These are phyloP conservation scores for Micractinium conductrix DNA, from an alignment of 139 green algal genomes.

Conservation along the genomic window DNA sequence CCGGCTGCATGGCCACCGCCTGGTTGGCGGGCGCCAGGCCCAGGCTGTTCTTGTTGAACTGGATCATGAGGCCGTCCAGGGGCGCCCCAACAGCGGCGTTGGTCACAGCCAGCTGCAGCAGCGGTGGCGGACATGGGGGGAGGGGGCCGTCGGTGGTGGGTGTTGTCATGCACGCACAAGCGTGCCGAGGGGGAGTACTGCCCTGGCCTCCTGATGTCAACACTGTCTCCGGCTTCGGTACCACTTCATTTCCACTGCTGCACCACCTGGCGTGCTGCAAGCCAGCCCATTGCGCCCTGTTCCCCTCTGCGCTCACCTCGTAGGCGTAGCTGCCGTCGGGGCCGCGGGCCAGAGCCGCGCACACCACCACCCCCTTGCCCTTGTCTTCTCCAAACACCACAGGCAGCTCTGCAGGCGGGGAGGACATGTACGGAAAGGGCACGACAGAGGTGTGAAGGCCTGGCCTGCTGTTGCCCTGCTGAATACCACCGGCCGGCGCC, in stretches of 20 bases:
- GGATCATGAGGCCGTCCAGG: slow-evolving; percentile 93
- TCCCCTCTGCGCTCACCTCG: background rate
- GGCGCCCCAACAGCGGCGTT: slow-evolving; percentile 58
- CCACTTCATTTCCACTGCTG: too few relatives aligned
- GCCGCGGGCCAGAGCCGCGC: slow-evolving; percentile 33
- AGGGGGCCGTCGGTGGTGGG: slow-evolving; percentile 26
- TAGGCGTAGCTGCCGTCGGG: background rate
- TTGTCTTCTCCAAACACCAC: slow-evolving; percentile 73
- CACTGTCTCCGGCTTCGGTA: too few relatives aligned
- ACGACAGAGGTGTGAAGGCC: background rate
- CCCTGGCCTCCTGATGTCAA: background rate
- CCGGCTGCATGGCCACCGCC: slow-evolving; percentile 39
- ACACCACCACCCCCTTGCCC: slow-evolving; percentile 83
- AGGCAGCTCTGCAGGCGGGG: slow-evolving; percentile 46
- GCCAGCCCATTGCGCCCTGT: too few relatives aligned
- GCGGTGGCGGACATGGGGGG: background rate
- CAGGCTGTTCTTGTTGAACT: slow-evolving; percentile 95
- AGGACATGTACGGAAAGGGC: background rate
- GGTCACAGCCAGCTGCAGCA: slow-evolving; percentile 61
- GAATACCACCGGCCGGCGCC: background rate
- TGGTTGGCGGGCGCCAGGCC: slow-evolving; percentile 79
- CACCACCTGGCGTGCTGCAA: too few relatives aligned
- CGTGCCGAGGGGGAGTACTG: background rate
- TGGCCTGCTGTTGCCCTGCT: background rate
- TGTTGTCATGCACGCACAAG: background rate